Conservation (phyloP, 805 yeast genomes). For the Ogataea nonfermentans region DNA sequence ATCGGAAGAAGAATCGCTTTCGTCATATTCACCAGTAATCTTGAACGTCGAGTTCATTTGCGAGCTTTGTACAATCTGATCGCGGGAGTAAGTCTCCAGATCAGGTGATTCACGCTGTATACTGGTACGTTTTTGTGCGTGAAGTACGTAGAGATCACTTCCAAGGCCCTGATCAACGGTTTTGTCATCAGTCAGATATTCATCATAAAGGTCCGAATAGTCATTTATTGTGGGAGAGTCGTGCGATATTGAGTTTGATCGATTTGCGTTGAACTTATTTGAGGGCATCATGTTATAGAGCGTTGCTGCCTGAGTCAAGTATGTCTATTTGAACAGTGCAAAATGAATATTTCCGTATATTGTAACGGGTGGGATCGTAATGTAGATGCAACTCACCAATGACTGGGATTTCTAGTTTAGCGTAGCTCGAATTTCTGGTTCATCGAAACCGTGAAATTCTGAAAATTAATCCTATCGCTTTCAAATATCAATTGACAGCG, state of each 20-base stretch:
- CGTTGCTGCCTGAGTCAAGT: background rate
- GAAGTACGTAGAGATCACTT: background rate
- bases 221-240: slow-evolving; percentile 13
- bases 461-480: slow-evolving; percentile 1
- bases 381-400: background rate
- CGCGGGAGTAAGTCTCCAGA: slow-evolving; percentile 1
- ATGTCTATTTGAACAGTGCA: too few species aligned
- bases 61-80: background rate
- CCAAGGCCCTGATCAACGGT: background rate
- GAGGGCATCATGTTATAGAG: slow-evolving; percentile 5
- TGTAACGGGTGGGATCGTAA: background rate
- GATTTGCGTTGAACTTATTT: slow-evolving; percentile 5
- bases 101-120: slow-evolving; percentile 2
- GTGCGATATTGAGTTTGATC: slow-evolving; percentile 11
- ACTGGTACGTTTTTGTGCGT: background rate
- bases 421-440: background rate
- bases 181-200: slow-evolving; percentile 21
- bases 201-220: slow-evolving; percentile 30
- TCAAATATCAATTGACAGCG: background rate
- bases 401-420: background rate
- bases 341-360: too few species aligned
- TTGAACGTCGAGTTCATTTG: too few species aligned
- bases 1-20: slow-evolving; percentile 4
- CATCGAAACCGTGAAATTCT: slow-evolving; percentile 3
- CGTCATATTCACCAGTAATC: slow-evolving; percentile 1